A percentile compares a stretch with the other conserved stretches of the same genome.
These are phyloP conservation scores for Rhododendron ferrugineum DNA, from an alignment of 148 eudicot species.

Conservation along the genomic window DNA sequence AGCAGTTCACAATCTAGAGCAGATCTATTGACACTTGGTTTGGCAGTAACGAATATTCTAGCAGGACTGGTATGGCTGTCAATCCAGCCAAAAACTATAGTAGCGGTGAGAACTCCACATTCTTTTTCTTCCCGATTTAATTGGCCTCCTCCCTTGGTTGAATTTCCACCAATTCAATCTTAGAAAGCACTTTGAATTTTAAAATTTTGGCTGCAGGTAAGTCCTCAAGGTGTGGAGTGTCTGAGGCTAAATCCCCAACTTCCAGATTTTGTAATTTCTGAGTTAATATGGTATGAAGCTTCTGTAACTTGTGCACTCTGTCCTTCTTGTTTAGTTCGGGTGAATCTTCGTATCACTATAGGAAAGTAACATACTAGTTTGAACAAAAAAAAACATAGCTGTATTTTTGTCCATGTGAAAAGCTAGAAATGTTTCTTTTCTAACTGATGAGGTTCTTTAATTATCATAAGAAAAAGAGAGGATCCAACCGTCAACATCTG, in stretches of 20 bases:
- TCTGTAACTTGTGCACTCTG: background rate
- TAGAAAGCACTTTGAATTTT: background rate
- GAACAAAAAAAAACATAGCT: background rate
- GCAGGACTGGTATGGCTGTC: conserved; percentile 92
- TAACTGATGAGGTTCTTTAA: background rate
- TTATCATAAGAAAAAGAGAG: background rate
- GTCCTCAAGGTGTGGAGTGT: conserved; percentile 75
- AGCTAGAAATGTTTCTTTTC: background rate
- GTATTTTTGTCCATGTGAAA: background rate
- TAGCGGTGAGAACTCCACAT: conserved; percentile 38
- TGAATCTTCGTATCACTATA: background rate
- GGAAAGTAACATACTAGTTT: background rate
- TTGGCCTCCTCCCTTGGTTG: background rate
- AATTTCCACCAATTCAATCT: background rate
- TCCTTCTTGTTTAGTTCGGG: background rate
- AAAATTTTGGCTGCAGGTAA: conserved; percentile 45
- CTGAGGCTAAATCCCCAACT: conserved; percentile 43
- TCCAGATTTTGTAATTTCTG: conserved; percentile 53
- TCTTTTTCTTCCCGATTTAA: background rate
- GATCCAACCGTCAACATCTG: background rate
- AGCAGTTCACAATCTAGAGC: conserved; percentile 95
- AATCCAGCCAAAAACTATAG: conserved; percentile 72
- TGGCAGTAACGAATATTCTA: conserved; percentile 82
- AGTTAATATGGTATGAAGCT: conserved; percentile 56
- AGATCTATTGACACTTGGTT: conserved; percentile 87